phyloP scores from a whole-genome alignment of 228 moss, liverwort and hornwort genomes.

The Sphagnum magellanicum region DNA sequence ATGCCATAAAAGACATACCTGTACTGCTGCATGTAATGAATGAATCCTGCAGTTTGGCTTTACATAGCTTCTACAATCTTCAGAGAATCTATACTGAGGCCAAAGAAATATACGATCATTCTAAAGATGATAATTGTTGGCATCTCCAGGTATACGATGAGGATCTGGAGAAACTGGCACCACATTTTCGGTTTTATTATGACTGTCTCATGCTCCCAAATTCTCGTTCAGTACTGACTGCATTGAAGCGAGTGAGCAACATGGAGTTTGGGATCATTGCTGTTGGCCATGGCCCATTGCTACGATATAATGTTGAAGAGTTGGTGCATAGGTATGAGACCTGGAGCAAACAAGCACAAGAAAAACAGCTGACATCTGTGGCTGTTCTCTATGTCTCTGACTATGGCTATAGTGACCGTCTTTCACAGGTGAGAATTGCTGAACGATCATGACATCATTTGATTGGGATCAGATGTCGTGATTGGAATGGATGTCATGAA shows the following conservation, averaged over 20 bases:
- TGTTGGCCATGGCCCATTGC: slow-evolving; percentile 75
- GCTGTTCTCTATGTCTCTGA: slow-evolving; percentile 88
- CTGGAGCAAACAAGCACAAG: slow-evolving; percentile 84
- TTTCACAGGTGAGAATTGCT: slow-evolving; percentile 58
- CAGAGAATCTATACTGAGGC: too few relatives aligned
- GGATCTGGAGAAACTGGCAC: slow-evolving; percentile 57
- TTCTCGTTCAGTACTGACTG: slow-evolving; percentile 71
- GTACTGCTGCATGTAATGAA: background rate
- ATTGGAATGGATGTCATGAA: too few relatives aligned
- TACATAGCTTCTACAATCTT: too few relatives aligned
- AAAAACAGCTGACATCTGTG: slow-evolving; percentile 77
- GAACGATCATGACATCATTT: too few relatives aligned
- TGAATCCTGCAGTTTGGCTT: background rate
- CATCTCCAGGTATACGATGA: slow-evolving; percentile 63
- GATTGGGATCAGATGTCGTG: too few relatives aligned
- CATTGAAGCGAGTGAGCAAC: slow-evolving; percentile 62
- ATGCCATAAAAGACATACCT: background rate
- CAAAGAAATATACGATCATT: too few relatives aligned
- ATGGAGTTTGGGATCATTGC: slow-evolving; percentile 75
- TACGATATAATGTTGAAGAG: slow-evolving; percentile 77
- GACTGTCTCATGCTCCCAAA: slow-evolving; percentile 97
- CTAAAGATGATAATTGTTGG: background rate
- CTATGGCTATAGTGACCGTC: slow-evolving; percentile 88
- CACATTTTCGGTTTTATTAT: slow-evolving; percentile 88
- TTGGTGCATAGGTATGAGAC: slow-evolving; percentile 64